Evolutionary conservation across 106 monocot species (phyloP), one percentile per base, ranked within the genome.

Genomic region (Dioscorea dumetorum): DNA sequence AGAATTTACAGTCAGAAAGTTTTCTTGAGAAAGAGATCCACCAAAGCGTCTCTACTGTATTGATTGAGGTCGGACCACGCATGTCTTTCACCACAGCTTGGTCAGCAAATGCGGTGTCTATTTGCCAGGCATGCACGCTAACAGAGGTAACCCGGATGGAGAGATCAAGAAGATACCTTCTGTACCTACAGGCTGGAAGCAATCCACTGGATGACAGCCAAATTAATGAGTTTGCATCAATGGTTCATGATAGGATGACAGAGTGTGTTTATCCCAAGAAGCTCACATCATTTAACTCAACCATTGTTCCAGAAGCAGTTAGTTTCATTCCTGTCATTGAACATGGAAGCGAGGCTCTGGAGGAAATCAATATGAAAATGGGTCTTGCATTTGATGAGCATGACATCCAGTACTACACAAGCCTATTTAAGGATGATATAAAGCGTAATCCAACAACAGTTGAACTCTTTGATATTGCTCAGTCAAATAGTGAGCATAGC

Each of bases 211-310:
- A 75, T n/a, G 84, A 80, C 62, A 51, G 54, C 34, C 82, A 86
- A 60, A 62, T 87, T 21, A 78, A 70, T 33, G 80, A 87, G 18
- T 97, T 97, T 68, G 82, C 86, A 51, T 72, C 86, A 17, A 78
- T 92, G 77, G 75, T 97, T 61, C 95, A 92, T 73, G 95, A 97
- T 73, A 88, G 95, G 68, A 97, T 97, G 95, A 97, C 95, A 19
- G 92, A 97, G 58, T 92, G 91, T 71, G 74, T 97, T 22, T 97
- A 97, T 69, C 73, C 84, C 20, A 53, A 48, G 49, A 84, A 74
- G 71, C 86, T 91, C 22, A 67, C 22, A 24, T 82, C 89, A 18
- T 97, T 97, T 49, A 33, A 66, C 33, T 68, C 80, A 15, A 31
- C 58, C 50, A 51, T 58, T 22, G 34, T 84, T 72, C 88, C 95